Percentiles rank a stretch among this genome's conserved stretches.
These are phyloP conservation scores for Komagataella mondaviorum DNA, from an alignment of 805 yeast species.

Conservation along the genomic window DNA sequence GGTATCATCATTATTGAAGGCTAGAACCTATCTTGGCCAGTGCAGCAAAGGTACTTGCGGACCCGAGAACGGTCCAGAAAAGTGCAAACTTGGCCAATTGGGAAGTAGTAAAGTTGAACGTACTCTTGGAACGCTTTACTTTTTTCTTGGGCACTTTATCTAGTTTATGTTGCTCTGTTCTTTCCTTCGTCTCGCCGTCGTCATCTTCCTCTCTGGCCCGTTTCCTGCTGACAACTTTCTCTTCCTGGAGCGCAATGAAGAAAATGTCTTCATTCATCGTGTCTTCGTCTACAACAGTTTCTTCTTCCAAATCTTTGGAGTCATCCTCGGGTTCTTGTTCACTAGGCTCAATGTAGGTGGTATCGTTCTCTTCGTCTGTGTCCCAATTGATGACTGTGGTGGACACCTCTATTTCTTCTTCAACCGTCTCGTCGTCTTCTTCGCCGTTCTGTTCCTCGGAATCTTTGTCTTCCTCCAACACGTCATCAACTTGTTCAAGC, in stretches of 20 bases:
- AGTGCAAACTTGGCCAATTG: background rate
- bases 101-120: background rate
- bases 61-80: constrained; percentile 7
- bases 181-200: background rate
- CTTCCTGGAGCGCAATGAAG: background rate
- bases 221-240: background rate
- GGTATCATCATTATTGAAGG: background rate
- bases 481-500: background rate
- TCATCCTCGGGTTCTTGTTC: background rate
- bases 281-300: background rate
- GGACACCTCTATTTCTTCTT: background rate
- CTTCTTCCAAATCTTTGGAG: background rate
- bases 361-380: background rate
- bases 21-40: constrained; percentile 12
- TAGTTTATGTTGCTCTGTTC: background rate
- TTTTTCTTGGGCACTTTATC: background rate
- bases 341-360: background rate
- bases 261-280: background rate
- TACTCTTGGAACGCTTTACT: background rate
- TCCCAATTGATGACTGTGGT: background rate
- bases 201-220: background rate
- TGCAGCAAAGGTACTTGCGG: constrained; percentile 10
- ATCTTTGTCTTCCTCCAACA: background rate
- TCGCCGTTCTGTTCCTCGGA: background rate
- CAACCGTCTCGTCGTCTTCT: background rate